Conservation (phyloP, 75 land plant genomes). For the Pseudotsuga menziesii region DNA sequence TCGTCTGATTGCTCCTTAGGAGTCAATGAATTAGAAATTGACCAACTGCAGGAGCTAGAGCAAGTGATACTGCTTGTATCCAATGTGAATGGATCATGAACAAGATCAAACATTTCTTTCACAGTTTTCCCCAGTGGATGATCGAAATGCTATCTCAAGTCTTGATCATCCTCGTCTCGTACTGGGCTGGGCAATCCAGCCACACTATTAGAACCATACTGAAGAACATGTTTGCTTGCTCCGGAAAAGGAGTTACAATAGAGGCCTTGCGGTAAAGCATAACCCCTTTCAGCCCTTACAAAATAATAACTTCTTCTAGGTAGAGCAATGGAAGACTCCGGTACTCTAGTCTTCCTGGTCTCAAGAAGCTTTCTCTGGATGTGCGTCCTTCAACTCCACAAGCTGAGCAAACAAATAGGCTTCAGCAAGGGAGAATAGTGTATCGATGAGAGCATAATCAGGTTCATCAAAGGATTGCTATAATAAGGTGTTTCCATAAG, state of each 20-base stretch:
- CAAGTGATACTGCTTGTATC: not conserved
- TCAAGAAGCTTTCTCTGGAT: not conserved
- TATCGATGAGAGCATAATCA: too few species aligned
- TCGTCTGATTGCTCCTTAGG: not conserved
- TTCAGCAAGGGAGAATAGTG: too few species aligned
- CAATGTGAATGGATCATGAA: not conserved
- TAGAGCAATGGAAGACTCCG: not conserved
- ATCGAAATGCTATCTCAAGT: not conserved
- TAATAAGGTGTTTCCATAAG: too few species aligned
- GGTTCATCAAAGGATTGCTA: too few species aligned
- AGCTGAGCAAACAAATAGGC: too few species aligned
- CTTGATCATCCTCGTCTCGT: not conserved
- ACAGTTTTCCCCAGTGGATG: not conserved
- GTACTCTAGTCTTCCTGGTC: not conserved
- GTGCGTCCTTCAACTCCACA: too few species aligned
- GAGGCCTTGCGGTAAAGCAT: not conserved
- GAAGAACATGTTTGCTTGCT: conserved; percentile 6
- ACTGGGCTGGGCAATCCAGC: conserved; percentile 11
- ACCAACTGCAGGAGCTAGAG: not conserved
- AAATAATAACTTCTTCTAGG: not conserved
- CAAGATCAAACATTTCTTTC: not conserved
- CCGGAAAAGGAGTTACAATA: too few species aligned
- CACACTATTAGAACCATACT: not conserved
- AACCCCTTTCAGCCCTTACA: not conserved
- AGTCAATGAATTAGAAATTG: not conserved